phyloP scores from a whole-genome alignment of 768 basidiomycete species.

The Auricularia cornea region DNA sequence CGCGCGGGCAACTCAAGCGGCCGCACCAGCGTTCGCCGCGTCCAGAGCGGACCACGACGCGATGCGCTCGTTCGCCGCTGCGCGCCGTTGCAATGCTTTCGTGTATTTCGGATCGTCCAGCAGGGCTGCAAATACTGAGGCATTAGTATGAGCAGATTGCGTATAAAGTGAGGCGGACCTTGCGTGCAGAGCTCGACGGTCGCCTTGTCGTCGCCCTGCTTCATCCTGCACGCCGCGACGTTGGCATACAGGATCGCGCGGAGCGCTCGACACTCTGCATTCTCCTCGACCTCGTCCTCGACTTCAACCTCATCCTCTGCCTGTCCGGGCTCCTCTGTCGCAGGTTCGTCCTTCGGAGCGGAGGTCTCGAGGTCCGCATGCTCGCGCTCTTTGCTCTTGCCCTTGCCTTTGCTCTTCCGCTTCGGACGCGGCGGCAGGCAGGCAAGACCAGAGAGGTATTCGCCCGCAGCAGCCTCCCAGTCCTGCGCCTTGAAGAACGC shows the following conservation, averaged over 20 bases:
- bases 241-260: slow-evolving; percentile 79
- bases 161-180: slow-evolving; percentile 30
- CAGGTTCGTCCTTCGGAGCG: slow-evolving; percentile 5
- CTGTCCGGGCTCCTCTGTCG: slow-evolving; percentile 16
- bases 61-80: slow-evolving; percentile 71
- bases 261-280: slow-evolving; percentile 29
- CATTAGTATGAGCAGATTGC: too few species aligned
- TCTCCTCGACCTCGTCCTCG: too few species aligned
- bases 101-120: slow-evolving; percentile 75
- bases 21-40: slow-evolving; percentile 74
- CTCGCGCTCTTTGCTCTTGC: slow-evolving; percentile 12
- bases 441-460: slow-evolving; percentile 63
- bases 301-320: slow-evolving; percentile 10
- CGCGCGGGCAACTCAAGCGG: not conserved
- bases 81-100: slow-evolving; percentile 87
- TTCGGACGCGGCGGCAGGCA: slow-evolving; percentile 40
- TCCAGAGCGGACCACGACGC: slow-evolving; percentile 77
- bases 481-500: slow-evolving; percentile 24
- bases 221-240: slow-evolving; percentile 76
- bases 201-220: slow-evolving; percentile 72
- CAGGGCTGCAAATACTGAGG: slow-evolving; percentile 50
- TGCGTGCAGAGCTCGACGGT: slow-evolving; percentile 75
- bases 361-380: slow-evolving; percentile 17
- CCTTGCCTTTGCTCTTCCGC: slow-evolving; percentile 28
- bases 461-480: slow-evolving; percentile 63